Evolutionary conservation across 768 basidiomycete genomes (phyloP).

Genomic region (Rossbeevera mucosa): DNA sequence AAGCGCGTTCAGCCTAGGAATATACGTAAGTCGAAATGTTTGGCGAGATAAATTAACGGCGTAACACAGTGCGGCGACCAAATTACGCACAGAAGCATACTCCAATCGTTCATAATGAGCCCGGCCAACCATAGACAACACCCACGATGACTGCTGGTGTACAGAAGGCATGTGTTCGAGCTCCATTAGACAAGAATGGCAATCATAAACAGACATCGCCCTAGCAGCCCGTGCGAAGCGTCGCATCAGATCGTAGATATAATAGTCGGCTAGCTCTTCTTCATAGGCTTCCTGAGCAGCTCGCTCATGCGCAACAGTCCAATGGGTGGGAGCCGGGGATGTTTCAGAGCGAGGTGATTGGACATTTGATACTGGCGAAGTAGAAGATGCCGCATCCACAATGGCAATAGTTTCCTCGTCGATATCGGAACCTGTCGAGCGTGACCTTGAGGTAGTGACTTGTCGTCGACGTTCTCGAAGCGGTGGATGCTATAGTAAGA

Average conservation of each 20-base stretch:
- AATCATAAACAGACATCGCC: slow-evolving; percentile 72
- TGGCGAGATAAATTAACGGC: slow-evolving; percentile 15
- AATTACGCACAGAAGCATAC: slow-evolving; percentile 72
- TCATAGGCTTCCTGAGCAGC: slow-evolving; percentile 70
- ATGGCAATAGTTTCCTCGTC: slow-evolving; percentile 55
- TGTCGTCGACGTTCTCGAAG: slow-evolving; percentile 59
- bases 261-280: slow-evolving; percentile 71
- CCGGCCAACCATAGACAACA: slow-evolving; percentile 77
- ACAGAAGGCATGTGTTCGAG: slow-evolving; percentile 70
- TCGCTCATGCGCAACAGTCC: slow-evolving; percentile 65
- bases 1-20: slow-evolving; percentile 82
- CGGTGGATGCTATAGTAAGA: slow-evolving; percentile 30
- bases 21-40: slow-evolving; percentile 13
- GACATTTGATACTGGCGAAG: slow-evolving; percentile 53
- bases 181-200: slow-evolving; percentile 66
- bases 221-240: slow-evolving; percentile 78
- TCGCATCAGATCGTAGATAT: slow-evolving; percentile 76
- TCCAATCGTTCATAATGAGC: slow-evolving; percentile 89
- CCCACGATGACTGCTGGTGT: slow-evolving; percentile 73
- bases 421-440: slow-evolving; percentile 64
- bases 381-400: slow-evolving; percentile 52
- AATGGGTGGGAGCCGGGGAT: slow-evolving; percentile 58
- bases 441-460: slow-evolving; percentile 49
- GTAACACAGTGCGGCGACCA: slow-evolving; percentile 4
- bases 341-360: slow-evolving; percentile 61